Base-by-base conservation (phyloP, 1,284 basidiomycete genomes). In the Coniferiporia weirii region DNA sequence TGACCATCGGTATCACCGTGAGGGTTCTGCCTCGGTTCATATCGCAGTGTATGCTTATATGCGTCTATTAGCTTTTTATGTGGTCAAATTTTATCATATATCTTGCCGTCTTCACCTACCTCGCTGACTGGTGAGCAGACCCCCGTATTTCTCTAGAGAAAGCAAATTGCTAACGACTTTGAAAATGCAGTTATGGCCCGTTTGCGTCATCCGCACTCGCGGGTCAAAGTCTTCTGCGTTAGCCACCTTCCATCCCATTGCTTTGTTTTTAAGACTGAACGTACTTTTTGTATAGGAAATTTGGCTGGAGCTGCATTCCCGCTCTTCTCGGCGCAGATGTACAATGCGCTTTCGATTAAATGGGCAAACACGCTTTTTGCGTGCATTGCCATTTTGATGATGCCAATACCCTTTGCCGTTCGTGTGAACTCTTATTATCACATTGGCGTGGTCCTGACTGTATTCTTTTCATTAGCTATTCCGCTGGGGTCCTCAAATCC, bases 171-270 rank as follows among this genome's bases (percentile, higher is more conserved):
- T 32, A 43, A 27, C 15, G 43, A 6, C 35, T 45, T 36, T 38
- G 15, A 45, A n/a, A n/a, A 34, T 19, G 9, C 52, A 87, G 84
- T 65, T 88, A 89, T 61, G 85, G 85, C 0, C 78, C 83, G 1
- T 92, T 84, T 63, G 90, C 89, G 4, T 89, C 86, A 0, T 89
- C 87, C 1, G 89, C 89, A 0, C 72, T 91, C 17, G 89, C 90
- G 0, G 90, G 87, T 0, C 90, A 91, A 70, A 87, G 84, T 67
- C 73, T 91, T 44, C 82, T 79, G 62, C 79, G 89, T 82, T 72
- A 66, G 79, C 75, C 38, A 27, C 35, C 12, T 22, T 34, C 34
- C 38, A 19, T 56, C 40, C 8, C 0, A 20, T 9, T 48, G 5
- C 34, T 15, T 38, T 10, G 12, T 56, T 22, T 51, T 35, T 32